Conservation (phyloP, 1,139 yeast genomes). For the Arxiozyma telluris region DNA sequence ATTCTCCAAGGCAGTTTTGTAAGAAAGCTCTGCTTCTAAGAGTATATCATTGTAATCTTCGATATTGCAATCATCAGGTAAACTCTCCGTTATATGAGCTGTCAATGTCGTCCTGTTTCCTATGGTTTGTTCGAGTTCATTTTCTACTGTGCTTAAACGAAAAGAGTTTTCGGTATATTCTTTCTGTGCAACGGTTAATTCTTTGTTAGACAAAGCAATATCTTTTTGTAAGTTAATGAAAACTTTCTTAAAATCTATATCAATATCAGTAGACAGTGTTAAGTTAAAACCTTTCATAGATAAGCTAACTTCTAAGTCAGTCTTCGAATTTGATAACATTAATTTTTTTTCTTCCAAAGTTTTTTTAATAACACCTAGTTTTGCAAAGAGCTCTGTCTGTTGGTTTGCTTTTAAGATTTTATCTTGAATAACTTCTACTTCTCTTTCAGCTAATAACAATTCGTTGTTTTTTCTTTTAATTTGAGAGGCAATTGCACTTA, state of each 20-base stretch:
- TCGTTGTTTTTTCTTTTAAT: constrained; percentile 36
- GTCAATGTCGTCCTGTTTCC: constrained; percentile 2
- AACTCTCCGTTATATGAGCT: constrained; percentile 12
- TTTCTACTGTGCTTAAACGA: constrained; percentile 13
- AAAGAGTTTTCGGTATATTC: constrained; percentile 15
- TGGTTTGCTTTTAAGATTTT: constrained; percentile 44
- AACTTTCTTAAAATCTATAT: constrained; percentile 16
- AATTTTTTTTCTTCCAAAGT: constrained; percentile 15
- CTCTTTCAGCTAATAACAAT: constrained; percentile 40
- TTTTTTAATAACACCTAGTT: constrained; percentile 35
- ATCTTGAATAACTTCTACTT: constrained; percentile 46
- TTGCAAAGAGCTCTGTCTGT: constrained; percentile 52
- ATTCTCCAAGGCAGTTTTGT: constrained; percentile 50
- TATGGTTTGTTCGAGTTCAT: constrained; percentile 11
- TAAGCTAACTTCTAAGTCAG: constrained; percentile 11
- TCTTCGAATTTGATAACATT: constrained; percentile 12
- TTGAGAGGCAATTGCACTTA: constrained; percentile 32
- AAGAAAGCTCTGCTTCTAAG: constrained; percentile 52
- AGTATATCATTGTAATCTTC: constrained; percentile 42
- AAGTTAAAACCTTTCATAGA: constrained; percentile 10
- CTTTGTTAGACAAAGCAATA: constrained; percentile 13
- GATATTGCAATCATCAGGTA: constrained; percentile 41
- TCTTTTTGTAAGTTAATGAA: constrained; percentile 19
- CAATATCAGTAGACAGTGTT: constrained; percentile 12
- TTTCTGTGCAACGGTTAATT: constrained; percentile 10